These are phyloP conservation scores for Cadophora sp. DNA, from an alignment of 2,329 filamentous ascomycete genomes.

Conservation along the genomic window DNA sequence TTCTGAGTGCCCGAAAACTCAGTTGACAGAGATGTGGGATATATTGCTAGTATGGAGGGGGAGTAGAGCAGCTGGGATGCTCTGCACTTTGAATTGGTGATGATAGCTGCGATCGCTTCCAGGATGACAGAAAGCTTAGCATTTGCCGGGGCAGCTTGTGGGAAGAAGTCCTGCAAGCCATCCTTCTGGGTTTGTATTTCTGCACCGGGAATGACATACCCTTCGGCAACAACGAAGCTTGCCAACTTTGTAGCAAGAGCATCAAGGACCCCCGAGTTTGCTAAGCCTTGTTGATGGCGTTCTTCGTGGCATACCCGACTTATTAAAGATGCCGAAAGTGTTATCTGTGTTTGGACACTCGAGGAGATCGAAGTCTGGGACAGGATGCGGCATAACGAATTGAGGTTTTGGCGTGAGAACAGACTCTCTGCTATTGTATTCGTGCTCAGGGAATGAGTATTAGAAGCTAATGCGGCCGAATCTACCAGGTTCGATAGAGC, in stretches of 20 bases:
- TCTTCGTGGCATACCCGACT: slow-evolving; percentile 70
- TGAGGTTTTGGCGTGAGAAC: slow-evolving; percentile 67
- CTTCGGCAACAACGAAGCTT: slow-evolving; percentile 71
- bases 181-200: slow-evolving; percentile 61
- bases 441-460: slow-evolving; percentile 56
- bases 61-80: slow-evolving; percentile 75
- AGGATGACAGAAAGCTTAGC: slow-evolving; percentile 73
- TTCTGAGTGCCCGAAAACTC: slow-evolving; percentile 59
- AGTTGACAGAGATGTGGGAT: slow-evolving; percentile 59
- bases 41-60: slow-evolving; percentile 72
- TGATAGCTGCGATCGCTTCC: slow-evolving; percentile 77
- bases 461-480: slow-evolving; percentile 63
- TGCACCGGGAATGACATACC: slow-evolving; percentile 71
- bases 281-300: slow-evolving; percentile 72
- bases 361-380: slow-evolving; percentile 60
- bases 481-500: slow-evolving; percentile 75
- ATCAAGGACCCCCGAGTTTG: slow-evolving; percentile 78
- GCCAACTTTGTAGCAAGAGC: slow-evolving; percentile 77
- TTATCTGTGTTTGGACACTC: slow-evolving; percentile 66
- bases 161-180: slow-evolving; percentile 63
- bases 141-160: slow-evolving; percentile 63
- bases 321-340: slow-evolving; percentile 63
- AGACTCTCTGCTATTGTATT: slow-evolving; percentile 66
- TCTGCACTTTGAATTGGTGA: slow-evolving; percentile 80
- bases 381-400: slow-evolving; percentile 70